Evolutionary conservation across 1,139 yeast genomes (phyloP).

Genomic region (Meyerozyma smithsonii): DNA sequence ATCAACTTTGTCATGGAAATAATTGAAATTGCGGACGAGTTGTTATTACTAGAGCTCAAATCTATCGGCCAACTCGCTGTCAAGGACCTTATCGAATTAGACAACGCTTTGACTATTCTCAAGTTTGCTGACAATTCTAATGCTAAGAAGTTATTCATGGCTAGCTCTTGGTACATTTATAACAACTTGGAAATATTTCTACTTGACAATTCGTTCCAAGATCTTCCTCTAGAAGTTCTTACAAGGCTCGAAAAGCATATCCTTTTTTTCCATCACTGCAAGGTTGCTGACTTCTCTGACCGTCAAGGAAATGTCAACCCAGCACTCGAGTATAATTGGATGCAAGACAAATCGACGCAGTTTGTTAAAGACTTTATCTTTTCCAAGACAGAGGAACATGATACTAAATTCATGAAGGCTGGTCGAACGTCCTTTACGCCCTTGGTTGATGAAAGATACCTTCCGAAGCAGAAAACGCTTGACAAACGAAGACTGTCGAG

Average conservation of each 20-base stretch:
- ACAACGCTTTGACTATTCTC: conserved; percentile 56
- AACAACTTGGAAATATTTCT: conserved; percentile 62
- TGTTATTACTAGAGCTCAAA: conserved; percentile 56
- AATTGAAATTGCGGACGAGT: conserved; percentile 59
- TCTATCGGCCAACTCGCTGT: conserved; percentile 60
- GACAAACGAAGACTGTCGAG: conserved; percentile 7
- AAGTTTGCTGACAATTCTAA: conserved; percentile 48
- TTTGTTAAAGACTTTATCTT: conserved; percentile 27
- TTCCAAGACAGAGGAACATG: conserved; percentile 31
- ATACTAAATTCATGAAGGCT: conserved; percentile 48
- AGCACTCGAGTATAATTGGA: conserved; percentile 13
- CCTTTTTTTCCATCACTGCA: conserved; percentile 24
- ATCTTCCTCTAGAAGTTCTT: conserved; percentile 25
- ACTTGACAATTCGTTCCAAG: conserved; percentile 39
- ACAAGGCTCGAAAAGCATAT: conserved; percentile 26
- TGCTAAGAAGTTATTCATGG: conserved; percentile 52
- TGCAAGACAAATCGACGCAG: conserved; percentile 19
- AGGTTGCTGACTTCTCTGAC: conserved; percentile 17
- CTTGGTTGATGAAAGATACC: conserved; percentile 36
- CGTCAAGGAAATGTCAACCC: conserved; percentile 15
- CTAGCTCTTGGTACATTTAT: conserved; percentile 65
- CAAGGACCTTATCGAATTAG: conserved; percentile 53
- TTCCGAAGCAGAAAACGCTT: conserved; percentile 12
- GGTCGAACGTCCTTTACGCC: conserved; percentile 47
- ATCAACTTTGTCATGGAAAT: conserved; percentile 55